Percentiles rank a stretch among this genome's conserved stretches.
These are phyloP conservation scores for Plasmodium knowlesi DNA, from an alignment of 169 alveolate genomes.

Conservation along the genomic window DNA sequence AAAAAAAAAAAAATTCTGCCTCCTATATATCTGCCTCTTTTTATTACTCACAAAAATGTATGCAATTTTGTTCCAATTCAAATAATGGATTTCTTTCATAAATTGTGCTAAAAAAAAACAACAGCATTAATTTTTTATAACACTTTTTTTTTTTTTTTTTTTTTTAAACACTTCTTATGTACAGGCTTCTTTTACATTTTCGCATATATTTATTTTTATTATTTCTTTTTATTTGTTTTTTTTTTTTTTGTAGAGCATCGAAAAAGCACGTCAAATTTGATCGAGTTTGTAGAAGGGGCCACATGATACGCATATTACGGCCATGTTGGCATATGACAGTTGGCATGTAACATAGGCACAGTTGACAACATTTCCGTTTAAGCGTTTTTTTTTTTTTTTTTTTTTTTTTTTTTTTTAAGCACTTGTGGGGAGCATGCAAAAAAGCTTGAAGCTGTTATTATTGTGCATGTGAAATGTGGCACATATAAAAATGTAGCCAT, in stretches of 20 bases:
- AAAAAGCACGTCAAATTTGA: neutral
- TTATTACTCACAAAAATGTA: neutral
- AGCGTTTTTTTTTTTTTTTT: neutral
- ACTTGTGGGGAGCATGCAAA: neutral
- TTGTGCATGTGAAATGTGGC: neutral
- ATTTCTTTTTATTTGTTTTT: neutral
- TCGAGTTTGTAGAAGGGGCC: neutral
- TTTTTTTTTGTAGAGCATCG: neutral
- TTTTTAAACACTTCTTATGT: neutral
- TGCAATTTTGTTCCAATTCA: neutral
- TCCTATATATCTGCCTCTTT: neutral
- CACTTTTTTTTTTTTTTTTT: neutral
- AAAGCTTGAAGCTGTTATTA: neutral
- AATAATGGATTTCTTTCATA: neutral
- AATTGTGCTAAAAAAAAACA: conserved; percentile 1
- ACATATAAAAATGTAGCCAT: neutral
- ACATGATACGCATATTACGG: neutral
- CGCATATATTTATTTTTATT: neutral
- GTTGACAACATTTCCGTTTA: neutral
- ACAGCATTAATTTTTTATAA: neutral
- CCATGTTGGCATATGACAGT: neutral
- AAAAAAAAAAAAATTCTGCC: neutral
- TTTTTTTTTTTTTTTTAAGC: neutral
- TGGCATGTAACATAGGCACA: neutral
- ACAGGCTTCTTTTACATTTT: neutral